phyloP scores from a whole-genome alignment of 2,329 filamentous ascomycete species.

The Neophaeococcomyces mojaviensis region DNA sequence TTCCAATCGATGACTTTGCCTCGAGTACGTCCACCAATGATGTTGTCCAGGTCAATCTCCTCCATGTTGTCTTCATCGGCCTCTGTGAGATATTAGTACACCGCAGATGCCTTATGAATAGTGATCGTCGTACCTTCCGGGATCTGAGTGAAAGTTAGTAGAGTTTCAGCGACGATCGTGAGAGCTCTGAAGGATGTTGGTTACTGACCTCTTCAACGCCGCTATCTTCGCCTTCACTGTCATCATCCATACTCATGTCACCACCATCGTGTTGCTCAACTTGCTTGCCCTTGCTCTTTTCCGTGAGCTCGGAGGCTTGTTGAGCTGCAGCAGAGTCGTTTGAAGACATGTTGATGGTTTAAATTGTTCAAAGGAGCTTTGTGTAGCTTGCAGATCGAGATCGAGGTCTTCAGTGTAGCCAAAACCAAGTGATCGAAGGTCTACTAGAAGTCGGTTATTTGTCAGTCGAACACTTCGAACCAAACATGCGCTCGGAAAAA shows the following conservation, averaged over 20 bases:
- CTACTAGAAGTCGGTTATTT: too few relatives aligned
- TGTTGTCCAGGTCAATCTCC: slow-evolving; percentile 85
- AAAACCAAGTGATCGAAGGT: too few relatives aligned
- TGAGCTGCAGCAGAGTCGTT: slow-evolving; percentile 19
- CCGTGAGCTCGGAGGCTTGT: slow-evolving; percentile 20
- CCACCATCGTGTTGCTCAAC: slow-evolving; percentile 49
- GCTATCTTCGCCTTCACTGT: slow-evolving; percentile 59
- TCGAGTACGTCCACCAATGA: slow-evolving; percentile 83
- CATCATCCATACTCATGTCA: slow-evolving; percentile 68
- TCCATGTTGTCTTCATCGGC: slow-evolving; percentile 77
- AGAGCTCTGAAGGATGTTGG: neutral
- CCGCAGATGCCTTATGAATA: neutral
- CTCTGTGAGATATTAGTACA: slow-evolving; percentile 39
- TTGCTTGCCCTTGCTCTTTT: slow-evolving; percentile 87
- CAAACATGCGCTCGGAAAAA: too few relatives aligned
- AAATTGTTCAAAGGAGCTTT: too few relatives aligned
- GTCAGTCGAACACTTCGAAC: too few relatives aligned
- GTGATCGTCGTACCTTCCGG: slow-evolving; percentile 1
- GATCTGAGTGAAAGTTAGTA: neutral
- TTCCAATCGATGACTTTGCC: slow-evolving; percentile 89
- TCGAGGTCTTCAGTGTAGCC: too few relatives aligned
- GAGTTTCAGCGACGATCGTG: neutral
- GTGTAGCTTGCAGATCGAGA: too few relatives aligned
- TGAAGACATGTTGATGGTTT: slow-evolving; percentile 20
- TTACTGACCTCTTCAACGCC: slow-evolving; percentile 44